Percentiles rank a stretch among this genome's conserved stretches.
Conservation (phyloP, 306 rosid species). For the Cicer cuneatum region DNA sequence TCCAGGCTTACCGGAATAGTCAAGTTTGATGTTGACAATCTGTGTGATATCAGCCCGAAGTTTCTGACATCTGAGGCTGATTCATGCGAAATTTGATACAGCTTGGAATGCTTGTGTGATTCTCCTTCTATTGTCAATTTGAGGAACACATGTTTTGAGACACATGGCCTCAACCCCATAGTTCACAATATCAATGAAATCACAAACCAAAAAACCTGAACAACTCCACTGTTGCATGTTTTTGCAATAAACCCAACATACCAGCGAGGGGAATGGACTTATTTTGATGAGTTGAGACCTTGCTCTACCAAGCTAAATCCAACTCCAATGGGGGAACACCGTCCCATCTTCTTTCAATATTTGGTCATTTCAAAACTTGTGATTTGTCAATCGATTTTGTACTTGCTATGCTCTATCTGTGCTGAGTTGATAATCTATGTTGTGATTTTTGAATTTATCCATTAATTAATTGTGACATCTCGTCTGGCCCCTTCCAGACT, state of each 20-base stretch:
- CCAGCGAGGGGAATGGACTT: not conserved
- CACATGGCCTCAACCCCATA: not conserved
- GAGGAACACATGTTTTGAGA: conserved; percentile 1
- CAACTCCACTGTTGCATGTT: not conserved
- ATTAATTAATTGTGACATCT: not conserved
- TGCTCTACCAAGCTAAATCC: not conserved
- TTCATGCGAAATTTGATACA: conserved; percentile 23
- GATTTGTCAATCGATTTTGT: not conserved
- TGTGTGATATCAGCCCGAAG: conserved; percentile 6
- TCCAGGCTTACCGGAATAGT: conserved; percentile 16
- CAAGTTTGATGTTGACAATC: conserved; percentile 27
- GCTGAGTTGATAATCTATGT: not conserved
- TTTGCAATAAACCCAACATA: not conserved
- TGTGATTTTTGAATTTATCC: not conserved
- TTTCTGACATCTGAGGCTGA: not conserved
- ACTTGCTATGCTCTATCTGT: not conserved
- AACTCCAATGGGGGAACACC: not conserved
- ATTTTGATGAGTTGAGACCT: conserved; percentile 3
- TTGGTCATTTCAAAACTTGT: not conserved
- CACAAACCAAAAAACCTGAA: not conserved
- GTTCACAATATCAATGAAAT: not conserved
- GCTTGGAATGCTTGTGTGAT: conserved; percentile 16
- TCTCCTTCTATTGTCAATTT: not conserved
- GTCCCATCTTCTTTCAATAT: not conserved
- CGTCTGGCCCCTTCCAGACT: not conserved